phyloP scores from a whole-genome alignment of 2,329 filamentous ascomycete species.

The Phyllosticta ampelicida region DNA sequence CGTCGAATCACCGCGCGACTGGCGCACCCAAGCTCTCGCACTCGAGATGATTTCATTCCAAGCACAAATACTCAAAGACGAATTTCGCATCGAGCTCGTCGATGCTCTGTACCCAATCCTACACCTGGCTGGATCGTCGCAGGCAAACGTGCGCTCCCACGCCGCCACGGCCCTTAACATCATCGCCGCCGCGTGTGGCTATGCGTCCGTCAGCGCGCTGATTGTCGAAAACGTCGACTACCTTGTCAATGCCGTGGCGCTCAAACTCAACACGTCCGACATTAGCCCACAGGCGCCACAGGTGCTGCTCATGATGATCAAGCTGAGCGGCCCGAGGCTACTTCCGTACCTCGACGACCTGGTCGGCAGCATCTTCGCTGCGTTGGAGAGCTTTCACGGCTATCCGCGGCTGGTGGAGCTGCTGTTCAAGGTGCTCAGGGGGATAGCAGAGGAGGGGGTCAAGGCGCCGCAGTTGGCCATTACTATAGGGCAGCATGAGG shows the following conservation, averaged over 20 bases:
- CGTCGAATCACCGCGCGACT: slow-evolving; percentile 41
- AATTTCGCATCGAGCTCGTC: slow-evolving; percentile 76
- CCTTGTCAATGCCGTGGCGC: slow-evolving; percentile 81
- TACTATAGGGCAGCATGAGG: slow-evolving; percentile 17
- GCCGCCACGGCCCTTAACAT: slow-evolving; percentile 75
- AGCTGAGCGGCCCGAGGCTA: slow-evolving; percentile 67
- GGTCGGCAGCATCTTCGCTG: slow-evolving; percentile 80
- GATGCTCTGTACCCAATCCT: slow-evolving; percentile 88
- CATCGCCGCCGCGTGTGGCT: slow-evolving; percentile 65
- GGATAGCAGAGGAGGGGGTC: slow-evolving; percentile 73
- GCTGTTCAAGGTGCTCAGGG: slow-evolving; percentile 71
- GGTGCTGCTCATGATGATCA: slow-evolving; percentile 89
- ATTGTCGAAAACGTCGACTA: slow-evolving; percentile 92
- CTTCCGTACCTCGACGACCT: slow-evolving; percentile 88
- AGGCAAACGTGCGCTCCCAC: slow-evolving; percentile 60
- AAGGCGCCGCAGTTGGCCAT: slow-evolving; percentile 44
- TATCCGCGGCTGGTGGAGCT: slow-evolving; percentile 78
- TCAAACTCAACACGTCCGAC: slow-evolving; percentile 85
- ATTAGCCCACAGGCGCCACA: slow-evolving; percentile 84
- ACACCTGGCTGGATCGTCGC: slow-evolving; percentile 68
- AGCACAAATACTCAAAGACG: slow-evolving; percentile 52
- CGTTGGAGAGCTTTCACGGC: slow-evolving; percentile 89
- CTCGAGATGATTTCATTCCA: slow-evolving; percentile 72
- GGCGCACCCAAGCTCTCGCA: slow-evolving; percentile 66
- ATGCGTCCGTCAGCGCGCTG: slow-evolving; percentile 61